phyloP scores from a whole-genome alignment of 371 early-diverging fungal genomes.

The Choanephora cucurbitarum region DNA sequence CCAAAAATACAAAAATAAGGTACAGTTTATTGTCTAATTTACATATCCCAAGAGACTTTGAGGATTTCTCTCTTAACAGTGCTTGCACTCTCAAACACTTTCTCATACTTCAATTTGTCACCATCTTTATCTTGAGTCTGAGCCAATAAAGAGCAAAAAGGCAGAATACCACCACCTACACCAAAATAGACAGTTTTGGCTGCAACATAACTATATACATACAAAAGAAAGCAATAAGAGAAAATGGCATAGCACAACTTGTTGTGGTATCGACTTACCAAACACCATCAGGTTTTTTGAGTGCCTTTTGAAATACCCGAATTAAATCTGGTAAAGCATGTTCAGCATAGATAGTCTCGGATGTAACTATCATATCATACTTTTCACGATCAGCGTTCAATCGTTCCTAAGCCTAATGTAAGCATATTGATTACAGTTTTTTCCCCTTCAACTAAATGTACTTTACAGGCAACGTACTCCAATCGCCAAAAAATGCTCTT shows the following conservation, averaged over 20 bases:
- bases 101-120: constrained; percentile 59
- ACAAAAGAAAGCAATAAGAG: neutral
- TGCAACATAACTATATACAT: constrained; percentile 69
- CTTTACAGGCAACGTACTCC: constrained; percentile 58
- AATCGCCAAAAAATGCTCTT: constrained; percentile 72
- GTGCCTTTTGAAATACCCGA: constrained; percentile 62
- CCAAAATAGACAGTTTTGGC: constrained; percentile 96
- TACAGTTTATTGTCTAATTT: neutral
- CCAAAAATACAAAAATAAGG: too few relatives aligned
- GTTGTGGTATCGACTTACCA: too few relatives aligned
- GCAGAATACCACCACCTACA: constrained; percentile 73
- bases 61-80: constrained; percentile 84
- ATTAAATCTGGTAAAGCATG: constrained; percentile 64
- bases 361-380: constrained; percentile 89
- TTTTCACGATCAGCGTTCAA: constrained; percentile 44
- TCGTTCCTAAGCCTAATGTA: constrained; percentile 18
- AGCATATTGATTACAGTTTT: neutral
- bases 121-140: constrained; percentile 50
- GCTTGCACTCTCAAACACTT: constrained; percentile 62
- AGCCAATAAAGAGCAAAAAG: constrained; percentile 61
- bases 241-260: neutral
- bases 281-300: constrained; percentile 65
- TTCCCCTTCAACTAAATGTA: too few relatives aligned
- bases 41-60: constrained; percentile 59
- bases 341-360: constrained; percentile 90